A percentile compares a stretch with the other conserved stretches of the same genome.
Evolutionary conservation across 805 yeast species (phyloP).

Genomic region (Wickerhamomyces bovis): DNA sequence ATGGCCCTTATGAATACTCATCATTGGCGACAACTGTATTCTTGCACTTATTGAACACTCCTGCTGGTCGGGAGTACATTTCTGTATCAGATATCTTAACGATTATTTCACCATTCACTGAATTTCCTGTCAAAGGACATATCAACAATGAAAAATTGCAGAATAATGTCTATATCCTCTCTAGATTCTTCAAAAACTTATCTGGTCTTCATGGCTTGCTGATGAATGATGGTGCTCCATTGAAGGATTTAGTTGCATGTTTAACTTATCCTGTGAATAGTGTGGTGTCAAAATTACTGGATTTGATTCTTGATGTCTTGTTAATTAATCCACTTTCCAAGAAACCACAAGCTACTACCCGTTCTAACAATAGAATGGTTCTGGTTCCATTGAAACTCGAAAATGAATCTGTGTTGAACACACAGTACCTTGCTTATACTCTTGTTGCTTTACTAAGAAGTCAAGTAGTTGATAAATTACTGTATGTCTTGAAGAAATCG

Average conservation of each 20-base stretch:
- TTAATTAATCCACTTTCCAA: slow-evolving; percentile 46
- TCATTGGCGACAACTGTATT: slow-evolving; percentile 41
- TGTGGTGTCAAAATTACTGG: slow-evolving; percentile 59
- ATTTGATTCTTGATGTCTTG: slow-evolving; percentile 63
- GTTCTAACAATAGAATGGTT: slow-evolving; percentile 11
- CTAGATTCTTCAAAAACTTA: slow-evolving; percentile 62
- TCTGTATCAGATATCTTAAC: slow-evolving; percentile 56
- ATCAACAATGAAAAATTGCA: slow-evolving; percentile 50
- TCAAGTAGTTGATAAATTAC: slow-evolving; percentile 44
- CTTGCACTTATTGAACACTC: slow-evolving; percentile 50
- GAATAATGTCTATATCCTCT: slow-evolving; percentile 51
- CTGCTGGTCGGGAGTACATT: slow-evolving; percentile 45
- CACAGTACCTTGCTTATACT: slow-evolving; percentile 64
- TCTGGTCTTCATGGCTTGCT: slow-evolving; percentile 69
- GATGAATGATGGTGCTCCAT: slow-evolving; percentile 45
- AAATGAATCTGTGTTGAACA: slow-evolving; percentile 38
- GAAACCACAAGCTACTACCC: slow-evolving; percentile 4
- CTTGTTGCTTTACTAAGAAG: slow-evolving; percentile 49
- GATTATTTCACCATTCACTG: slow-evolving; percentile 68
- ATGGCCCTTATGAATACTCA: slow-evolving; percentile 44
- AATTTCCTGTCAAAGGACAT: slow-evolving; percentile 43
- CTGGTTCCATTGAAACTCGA: slow-evolving; percentile 29
- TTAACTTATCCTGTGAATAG: slow-evolving; percentile 51
- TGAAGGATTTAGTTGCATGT: slow-evolving; percentile 55
- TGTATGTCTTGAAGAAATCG: slow-evolving; percentile 35